Percentiles rank a stretch among this genome's conserved stretches.
Evolutionary conservation across 139 green algal genomes (phyloP).

Genomic region (Mesotaenium endlicherianum): DNA sequence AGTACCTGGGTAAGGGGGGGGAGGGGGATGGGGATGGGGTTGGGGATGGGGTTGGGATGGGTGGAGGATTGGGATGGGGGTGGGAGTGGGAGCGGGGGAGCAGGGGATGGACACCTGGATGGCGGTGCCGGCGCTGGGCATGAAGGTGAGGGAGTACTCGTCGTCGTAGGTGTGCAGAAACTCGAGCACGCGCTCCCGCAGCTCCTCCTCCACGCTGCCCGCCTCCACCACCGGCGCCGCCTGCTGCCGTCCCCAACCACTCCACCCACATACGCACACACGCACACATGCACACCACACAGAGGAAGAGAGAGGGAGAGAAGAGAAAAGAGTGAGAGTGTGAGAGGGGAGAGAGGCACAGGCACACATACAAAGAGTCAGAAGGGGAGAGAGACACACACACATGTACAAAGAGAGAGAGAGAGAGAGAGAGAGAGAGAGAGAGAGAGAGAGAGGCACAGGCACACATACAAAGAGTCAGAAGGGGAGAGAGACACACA

Average conservation of each 20-base stretch:
- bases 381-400: neutral
- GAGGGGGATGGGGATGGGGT: too few relatives aligned
- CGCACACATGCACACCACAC: too few relatives aligned
- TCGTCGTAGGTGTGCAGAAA: neutral
- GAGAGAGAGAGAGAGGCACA: neutral
- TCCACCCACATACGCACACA: too few relatives aligned
- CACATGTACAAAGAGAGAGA: neutral
- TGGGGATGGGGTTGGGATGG: too few relatives aligned
- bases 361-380: neutral
- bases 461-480: neutral
- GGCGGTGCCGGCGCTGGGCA: neutral
- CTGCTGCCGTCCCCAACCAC: neutral
- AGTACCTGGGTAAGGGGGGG: too few relatives aligned
- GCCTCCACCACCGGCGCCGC: neutral
- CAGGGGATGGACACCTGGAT: neutral
- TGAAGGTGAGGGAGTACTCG: conserved; percentile 11
- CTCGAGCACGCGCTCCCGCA: conserved; percentile 11
- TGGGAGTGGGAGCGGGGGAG: neutral
- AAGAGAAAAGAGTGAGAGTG: neutral
- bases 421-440: neutral
- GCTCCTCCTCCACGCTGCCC: conserved; percentile 13
- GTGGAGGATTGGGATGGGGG: too few relatives aligned
- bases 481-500: neutral
- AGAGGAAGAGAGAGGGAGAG: neutral
- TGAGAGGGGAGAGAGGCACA: too few relatives aligned